Conservation (phyloP, 1,284 basidiomycete species). For the Sanghuangporus weigelae region DNA sequence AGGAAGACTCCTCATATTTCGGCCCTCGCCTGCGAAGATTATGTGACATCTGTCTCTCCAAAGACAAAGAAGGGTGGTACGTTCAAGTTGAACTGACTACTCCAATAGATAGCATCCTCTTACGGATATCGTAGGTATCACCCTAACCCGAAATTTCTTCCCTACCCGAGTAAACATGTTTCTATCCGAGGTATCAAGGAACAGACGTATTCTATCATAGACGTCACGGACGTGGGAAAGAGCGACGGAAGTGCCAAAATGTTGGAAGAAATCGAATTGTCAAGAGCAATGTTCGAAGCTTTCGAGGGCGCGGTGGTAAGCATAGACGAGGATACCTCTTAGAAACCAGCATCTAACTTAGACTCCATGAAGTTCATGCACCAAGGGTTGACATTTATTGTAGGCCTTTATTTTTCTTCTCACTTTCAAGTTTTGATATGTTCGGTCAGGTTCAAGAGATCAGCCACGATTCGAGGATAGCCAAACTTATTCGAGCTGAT, state of each 20-base stretch:
- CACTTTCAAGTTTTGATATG: not conserved
- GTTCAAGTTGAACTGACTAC: constrained; percentile 19
- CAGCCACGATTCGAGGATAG: constrained; percentile 74
- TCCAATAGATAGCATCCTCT: not conserved
- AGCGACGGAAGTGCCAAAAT: constrained; percentile 41
- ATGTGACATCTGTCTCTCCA: constrained; percentile 50
- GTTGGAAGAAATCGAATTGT: constrained; percentile 84
- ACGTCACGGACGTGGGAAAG: constrained; percentile 45
- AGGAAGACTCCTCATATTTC: constrained; percentile 70
- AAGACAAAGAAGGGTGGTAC: constrained; percentile 70
- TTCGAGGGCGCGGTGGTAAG: constrained; percentile 74
- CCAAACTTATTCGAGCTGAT: constrained; percentile 64
- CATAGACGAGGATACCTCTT: not conserved
- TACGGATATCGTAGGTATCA: constrained; percentile 58
- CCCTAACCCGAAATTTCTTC: constrained; percentile 71
- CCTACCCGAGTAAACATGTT: constrained; percentile 70
- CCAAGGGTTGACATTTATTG: constrained; percentile 73
- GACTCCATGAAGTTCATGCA: constrained; percentile 60
- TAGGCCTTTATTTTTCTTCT: constrained; percentile 28
- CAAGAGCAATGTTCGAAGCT: constrained; percentile 81
- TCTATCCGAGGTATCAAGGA: constrained; percentile 77
- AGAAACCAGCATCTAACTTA: not conserved
- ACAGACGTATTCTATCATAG: constrained; percentile 74
- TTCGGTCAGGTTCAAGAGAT: constrained; percentile 69
- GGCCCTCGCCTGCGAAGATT: constrained; percentile 53